Conservation (phyloP, 441 rosid species). For the Euphorbia celastroides region DNA sequence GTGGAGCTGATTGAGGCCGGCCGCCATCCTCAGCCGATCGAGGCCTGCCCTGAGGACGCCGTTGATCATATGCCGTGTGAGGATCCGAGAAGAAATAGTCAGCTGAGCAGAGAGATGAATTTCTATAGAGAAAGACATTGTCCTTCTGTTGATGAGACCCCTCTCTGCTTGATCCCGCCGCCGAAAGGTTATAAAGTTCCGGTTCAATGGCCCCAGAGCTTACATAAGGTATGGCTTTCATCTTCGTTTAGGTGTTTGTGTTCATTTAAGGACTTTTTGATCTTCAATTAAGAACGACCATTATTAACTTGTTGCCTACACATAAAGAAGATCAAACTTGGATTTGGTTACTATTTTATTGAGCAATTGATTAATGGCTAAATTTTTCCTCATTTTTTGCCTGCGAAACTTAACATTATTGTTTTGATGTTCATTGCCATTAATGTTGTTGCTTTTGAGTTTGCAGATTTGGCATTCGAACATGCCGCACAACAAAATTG, state of each 20-base stretch:
- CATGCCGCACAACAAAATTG: constrained; percentile 90
- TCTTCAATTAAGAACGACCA: neutral
- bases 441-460: constrained; percentile 1
- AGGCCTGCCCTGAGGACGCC: constrained; percentile 61
- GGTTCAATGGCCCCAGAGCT: constrained; percentile 91
- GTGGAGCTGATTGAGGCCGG: constrained; percentile 63
- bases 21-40: constrained; percentile 51
- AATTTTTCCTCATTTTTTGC: neutral
- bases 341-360: too few species aligned
- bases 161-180: constrained; percentile 87
- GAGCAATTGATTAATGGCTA: neutral
- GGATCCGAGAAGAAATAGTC: constrained; percentile 86
- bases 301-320: neutral
- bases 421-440: neutral
- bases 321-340: neutral
- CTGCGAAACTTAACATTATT: neutral
- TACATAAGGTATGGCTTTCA: constrained; percentile 57
- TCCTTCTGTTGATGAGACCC: constrained; percentile 70
- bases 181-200: constrained; percentile 71
- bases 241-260: neutral
- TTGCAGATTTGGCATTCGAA: constrained; percentile 90
- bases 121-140: constrained; percentile 91
- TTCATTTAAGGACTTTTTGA: neutral
- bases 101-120: constrained; percentile 93
- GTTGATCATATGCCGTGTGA: constrained; percentile 96